Percentiles rank a stretch among this genome's conserved stretches.
phyloP scores from a whole-genome alignment of 345 rosid genomes.

The Psidium guajava region DNA sequence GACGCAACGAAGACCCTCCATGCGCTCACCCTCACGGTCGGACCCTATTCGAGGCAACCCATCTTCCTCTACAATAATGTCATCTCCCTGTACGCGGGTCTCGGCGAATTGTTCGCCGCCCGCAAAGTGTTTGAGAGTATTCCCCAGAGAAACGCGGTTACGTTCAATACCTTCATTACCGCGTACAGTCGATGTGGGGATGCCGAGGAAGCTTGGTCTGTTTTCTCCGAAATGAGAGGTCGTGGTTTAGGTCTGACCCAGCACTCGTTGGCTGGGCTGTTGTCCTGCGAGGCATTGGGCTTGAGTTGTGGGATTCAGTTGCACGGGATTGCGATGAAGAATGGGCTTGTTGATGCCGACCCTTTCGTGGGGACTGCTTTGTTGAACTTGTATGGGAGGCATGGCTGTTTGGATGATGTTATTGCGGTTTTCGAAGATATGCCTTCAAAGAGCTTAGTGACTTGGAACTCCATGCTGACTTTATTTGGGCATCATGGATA shows the following conservation, averaged over 20 bases:
- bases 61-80: conserved; percentile 51
- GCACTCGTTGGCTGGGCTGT: conserved; percentile 41
- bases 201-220: conserved; percentile 26
- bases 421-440: conserved; percentile 43
- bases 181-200: conserved; percentile 28
- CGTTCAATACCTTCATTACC: conserved; percentile 47
- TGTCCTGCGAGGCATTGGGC: conserved; percentile 41
- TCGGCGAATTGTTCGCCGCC: conserved; percentile 25
- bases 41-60: conserved; percentile 28
- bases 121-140: conserved; percentile 59
- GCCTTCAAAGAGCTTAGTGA: conserved; percentile 54
- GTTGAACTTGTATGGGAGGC: conserved; percentile 58
- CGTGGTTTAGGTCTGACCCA: conserved; percentile 40
- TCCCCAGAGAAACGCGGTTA: conserved; percentile 42
- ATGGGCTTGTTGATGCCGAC: conserved; percentile 44
- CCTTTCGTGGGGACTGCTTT: conserved; percentile 67
- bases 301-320: conserved; percentile 38
- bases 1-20: conserved; percentile 46
- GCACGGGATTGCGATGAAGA: conserved; percentile 49
- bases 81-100: conserved; percentile 17
- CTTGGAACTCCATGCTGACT: conserved; percentile 67
- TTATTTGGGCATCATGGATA: conserved; percentile 41
- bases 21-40: conserved; percentile 47
- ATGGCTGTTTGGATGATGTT: conserved; percentile 35
- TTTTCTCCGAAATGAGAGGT: conserved; percentile 38